phyloP scores from a whole-genome alignment of 176 grass and related monocot genomes.

The Neostapfia colusana region DNA sequence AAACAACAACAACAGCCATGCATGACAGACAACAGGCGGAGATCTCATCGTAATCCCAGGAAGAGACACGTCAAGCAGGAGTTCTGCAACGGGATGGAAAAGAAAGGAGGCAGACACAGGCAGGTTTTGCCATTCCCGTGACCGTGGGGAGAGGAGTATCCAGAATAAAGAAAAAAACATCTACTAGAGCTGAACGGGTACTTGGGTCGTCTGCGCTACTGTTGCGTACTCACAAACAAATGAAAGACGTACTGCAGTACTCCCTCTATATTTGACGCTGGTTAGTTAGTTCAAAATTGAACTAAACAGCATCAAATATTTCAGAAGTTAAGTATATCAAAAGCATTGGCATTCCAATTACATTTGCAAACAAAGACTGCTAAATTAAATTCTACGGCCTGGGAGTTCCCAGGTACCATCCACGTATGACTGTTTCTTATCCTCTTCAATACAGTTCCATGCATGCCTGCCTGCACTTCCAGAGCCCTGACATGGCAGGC shows the following conservation, averaged over 20 bases:
- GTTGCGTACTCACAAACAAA: neutral
- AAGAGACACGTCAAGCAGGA: conserved; percentile 48
- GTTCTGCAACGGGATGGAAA: neutral
- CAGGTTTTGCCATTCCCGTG: conserved; percentile 21
- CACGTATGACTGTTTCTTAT: neutral
- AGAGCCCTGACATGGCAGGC: neutral
- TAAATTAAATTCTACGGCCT: neutral
- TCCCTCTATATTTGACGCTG: too few relatives aligned
- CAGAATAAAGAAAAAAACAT: conserved; percentile 9
- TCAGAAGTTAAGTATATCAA: too few relatives aligned
- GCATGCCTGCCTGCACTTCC: neutral
- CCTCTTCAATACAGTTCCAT: neutral
- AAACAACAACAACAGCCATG: conserved; percentile 35
- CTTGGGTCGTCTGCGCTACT: neutral
- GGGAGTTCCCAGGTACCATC: neutral
- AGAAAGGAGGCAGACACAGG: neutral
- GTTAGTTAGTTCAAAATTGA: too few relatives aligned
- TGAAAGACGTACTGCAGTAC: too few relatives aligned
- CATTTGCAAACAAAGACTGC: neutral
- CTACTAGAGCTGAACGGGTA: neutral
- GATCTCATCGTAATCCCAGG: conserved; percentile 39
- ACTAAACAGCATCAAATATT: too few relatives aligned
- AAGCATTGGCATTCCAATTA: neutral
- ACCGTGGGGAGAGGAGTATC: neutral
- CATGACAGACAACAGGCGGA: conserved; percentile 22